Evolutionary conservation across 148 eudicot genomes (phyloP).

Genomic region (Camellia sinensis): DNA sequence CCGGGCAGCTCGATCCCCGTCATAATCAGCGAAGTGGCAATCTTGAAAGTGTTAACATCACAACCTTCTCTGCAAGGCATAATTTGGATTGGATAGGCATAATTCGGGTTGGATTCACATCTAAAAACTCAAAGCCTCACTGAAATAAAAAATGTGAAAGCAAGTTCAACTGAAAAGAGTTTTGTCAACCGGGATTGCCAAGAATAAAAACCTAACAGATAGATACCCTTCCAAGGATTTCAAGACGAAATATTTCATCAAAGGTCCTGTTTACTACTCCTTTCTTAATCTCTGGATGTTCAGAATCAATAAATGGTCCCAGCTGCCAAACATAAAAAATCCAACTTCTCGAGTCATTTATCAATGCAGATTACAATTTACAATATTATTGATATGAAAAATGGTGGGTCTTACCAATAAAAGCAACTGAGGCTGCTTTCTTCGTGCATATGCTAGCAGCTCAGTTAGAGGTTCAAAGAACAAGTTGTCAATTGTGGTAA

Average conservation of each 20-base stretch:
- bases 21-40: too few relatives aligned
- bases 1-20: too few relatives aligned
- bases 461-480: constrained; percentile 87
- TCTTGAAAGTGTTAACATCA: too few relatives aligned
- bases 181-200: too few relatives aligned
- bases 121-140: too few relatives aligned
- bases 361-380: constrained; percentile 1
- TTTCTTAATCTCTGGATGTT: constrained; percentile 86
- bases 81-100: too few relatives aligned
- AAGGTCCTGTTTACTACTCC: constrained; percentile 63
- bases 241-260: constrained; percentile 73
- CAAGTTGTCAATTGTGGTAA: constrained; percentile 84
- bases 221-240: constrained; percentile 76
- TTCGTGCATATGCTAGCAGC: constrained; percentile 81
- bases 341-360: constrained; percentile 17
- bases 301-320: constrained; percentile 98
- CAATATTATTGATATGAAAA: constrained; percentile 7
- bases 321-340: constrained; percentile 46
- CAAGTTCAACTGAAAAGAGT: too few relatives aligned
- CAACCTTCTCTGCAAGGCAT: too few relatives aligned
- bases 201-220: too few relatives aligned
- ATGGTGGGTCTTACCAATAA: constrained; percentile 51
- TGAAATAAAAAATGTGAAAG: too few relatives aligned
- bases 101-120: too few relatives aligned
- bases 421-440: constrained; percentile 97